phyloP scores from a whole-genome alignment of 129 eudicot species.

The Flaveria trinervia region DNA sequence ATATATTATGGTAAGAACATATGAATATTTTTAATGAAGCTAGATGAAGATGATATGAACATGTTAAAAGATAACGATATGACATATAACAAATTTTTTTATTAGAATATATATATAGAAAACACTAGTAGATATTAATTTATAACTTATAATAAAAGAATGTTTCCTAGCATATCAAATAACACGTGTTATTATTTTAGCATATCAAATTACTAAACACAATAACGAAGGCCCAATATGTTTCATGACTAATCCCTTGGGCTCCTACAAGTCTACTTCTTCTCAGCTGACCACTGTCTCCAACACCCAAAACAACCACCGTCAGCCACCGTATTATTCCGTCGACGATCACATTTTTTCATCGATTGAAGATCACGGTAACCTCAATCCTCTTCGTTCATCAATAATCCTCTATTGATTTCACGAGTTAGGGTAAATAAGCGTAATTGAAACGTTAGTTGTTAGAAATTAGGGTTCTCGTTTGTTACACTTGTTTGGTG shows the following conservation, averaged over 20 bases:
- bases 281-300: not conserved
- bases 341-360: not conserved
- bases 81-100: too few species aligned
- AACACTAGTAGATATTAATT: too few species aligned
- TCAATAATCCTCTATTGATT: not conserved
- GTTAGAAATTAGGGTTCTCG: constrained; percentile 9
- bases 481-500: not conserved
- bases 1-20: too few species aligned
- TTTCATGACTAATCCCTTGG: not conserved
- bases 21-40: too few species aligned
- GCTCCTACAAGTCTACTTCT: constrained; percentile 10
- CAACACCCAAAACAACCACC: constrained; percentile 2
- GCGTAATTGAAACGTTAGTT: not conserved
- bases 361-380: constrained; percentile 8
- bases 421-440: not conserved
- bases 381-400: not conserved
- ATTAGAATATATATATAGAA: too few species aligned
- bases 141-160: too few species aligned
- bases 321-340: constrained; percentile 2
- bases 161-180: too few species aligned
- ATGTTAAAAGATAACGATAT: too few species aligned
- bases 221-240: not conserved
- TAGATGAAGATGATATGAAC: too few species aligned
- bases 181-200: too few species aligned
- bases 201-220: too few species aligned